Evolutionary conservation across 2,329 filamentous ascomycete species (phyloP).

Genomic region (Sporothrix protearum): DNA sequence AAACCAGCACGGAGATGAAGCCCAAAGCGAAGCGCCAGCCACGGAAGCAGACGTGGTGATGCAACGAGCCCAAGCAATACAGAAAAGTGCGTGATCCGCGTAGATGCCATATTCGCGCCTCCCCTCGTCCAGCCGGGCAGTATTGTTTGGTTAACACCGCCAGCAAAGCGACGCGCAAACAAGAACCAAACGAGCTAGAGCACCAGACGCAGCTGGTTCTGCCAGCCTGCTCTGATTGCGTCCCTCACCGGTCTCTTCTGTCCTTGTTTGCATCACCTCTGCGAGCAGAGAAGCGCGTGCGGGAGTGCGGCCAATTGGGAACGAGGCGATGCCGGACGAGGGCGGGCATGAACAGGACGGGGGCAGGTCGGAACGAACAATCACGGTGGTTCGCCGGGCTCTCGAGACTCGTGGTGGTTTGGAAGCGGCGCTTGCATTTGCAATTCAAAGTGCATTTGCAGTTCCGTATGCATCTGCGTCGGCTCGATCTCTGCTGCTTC

Average conservation of each 20-base stretch:
- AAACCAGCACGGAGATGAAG: constrained; percentile 3
- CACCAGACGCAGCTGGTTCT: neutral
- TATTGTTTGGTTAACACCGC: neutral
- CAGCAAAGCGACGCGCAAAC: neutral
- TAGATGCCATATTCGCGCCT: neutral
- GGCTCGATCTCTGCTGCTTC: constrained; percentile 7
- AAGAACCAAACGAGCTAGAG: neutral
- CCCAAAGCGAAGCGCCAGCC: neutral
- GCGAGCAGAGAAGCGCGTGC: neutral
- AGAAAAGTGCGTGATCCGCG: neutral
- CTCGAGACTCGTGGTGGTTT: neutral
- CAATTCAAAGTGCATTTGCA: too few relatives aligned
- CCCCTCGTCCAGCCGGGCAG: neutral
- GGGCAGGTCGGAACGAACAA: neutral
- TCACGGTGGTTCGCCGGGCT: constrained; percentile 7
- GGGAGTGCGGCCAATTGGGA: constrained; percentile 2
- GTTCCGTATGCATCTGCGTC: neutral
- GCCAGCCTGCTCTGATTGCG: neutral
- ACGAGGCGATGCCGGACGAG: constrained; percentile 4
- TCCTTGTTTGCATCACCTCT: neutral
- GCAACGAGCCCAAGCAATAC: neutral
- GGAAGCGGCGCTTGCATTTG: neutral
- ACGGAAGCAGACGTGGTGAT: neutral
- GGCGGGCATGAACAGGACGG: neutral
- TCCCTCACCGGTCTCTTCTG: neutral